A percentile compares a stretch with the other conserved stretches of the same genome.
phyloP scores from a whole-genome alignment of 306 rosid genomes.

The Malus orientalis region DNA sequence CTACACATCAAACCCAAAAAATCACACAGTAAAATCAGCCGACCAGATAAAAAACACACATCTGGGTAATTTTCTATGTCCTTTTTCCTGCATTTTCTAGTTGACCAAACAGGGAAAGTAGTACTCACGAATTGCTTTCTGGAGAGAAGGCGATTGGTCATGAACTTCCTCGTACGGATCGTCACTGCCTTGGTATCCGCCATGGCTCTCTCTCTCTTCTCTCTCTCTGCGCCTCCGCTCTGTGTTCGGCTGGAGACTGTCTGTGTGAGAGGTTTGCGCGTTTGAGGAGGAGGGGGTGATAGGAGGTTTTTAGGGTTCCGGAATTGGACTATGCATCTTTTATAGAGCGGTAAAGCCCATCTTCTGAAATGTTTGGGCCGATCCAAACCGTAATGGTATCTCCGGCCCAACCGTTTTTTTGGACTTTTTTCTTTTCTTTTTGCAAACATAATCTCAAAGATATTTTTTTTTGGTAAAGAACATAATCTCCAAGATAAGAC shows the following conservation, averaged over 20 bases:
- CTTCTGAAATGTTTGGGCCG: neutral
- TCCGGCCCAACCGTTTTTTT: too few species aligned
- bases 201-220: conserved; percentile 29
- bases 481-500: too few species aligned
- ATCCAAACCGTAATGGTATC: too few species aligned
- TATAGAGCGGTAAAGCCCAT: neutral
- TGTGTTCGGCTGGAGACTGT: neutral
- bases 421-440: too few species aligned
- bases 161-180: conserved; percentile 75
- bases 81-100: neutral
- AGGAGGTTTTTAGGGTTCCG: conserved; percentile 2
- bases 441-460: too few species aligned
- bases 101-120: neutral
- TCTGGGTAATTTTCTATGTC: neutral
- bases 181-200: conserved; percentile 83
- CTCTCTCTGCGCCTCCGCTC: neutral
- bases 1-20: conserved; percentile 18
- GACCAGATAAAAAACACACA: neutral
- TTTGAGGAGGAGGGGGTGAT: neutral
- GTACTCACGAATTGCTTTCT: conserved; percentile 81
- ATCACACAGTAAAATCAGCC: neutral
- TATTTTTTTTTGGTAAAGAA: too few species aligned
- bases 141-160: conserved; percentile 89
- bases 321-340: neutral
- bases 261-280: neutral